A percentile compares a stretch with the other conserved stretches of the same genome.
phyloP scores from a whole-genome alignment of 495 filamentous ascomycete species.

The Aspergillus avenaceus region DNA sequence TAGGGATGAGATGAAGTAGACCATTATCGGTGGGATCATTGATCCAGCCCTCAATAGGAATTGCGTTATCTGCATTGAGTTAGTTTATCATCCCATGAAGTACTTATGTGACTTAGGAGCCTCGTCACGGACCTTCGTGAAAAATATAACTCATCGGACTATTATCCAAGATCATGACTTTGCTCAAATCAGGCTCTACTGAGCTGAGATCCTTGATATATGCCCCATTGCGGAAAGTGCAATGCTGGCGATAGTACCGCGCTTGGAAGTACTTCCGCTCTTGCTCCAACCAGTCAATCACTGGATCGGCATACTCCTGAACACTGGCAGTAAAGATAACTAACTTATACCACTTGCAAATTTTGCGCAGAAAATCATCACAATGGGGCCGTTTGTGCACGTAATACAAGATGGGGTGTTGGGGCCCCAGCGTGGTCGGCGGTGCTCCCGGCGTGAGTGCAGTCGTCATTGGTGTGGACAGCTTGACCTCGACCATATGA shows the following conservation, averaged over 20 bases:
- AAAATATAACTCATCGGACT: constrained; percentile 98
- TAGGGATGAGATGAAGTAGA: constrained; percentile 84
- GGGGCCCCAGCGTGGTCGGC: constrained; percentile 66
- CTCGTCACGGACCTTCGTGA: constrained; percentile 70
- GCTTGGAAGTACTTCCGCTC: constrained; percentile 93
- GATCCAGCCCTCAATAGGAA: constrained; percentile 39
- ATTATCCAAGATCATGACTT: constrained; percentile 98
- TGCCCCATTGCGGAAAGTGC: constrained; percentile 88
- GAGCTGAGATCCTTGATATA: constrained; percentile 98
- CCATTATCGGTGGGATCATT: constrained; percentile 67
- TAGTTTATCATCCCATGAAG: constrained; percentile 6
- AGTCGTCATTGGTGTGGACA: constrained; percentile 59
- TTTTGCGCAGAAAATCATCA: constrained; percentile 92
- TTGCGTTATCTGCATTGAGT: constrained; percentile 26
- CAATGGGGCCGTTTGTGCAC: constrained; percentile 96
- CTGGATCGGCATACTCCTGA: constrained; percentile 97
- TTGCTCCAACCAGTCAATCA: constrained; percentile 97
- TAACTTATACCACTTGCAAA: constrained; percentile 98
- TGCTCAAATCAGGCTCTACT: constrained; percentile 92
- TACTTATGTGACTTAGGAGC: not conserved
- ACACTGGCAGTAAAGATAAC: constrained; percentile 95
- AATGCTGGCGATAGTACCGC: constrained; percentile 93
- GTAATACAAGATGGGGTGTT: constrained; percentile 97
- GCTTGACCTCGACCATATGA: constrained; percentile 98
- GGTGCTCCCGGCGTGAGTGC: constrained; percentile 57